Evolutionary conservation across 257 asterid species (phyloP), one percentile per base, ranked within the genome.

Genomic region (Solanum chaucha): DNA sequence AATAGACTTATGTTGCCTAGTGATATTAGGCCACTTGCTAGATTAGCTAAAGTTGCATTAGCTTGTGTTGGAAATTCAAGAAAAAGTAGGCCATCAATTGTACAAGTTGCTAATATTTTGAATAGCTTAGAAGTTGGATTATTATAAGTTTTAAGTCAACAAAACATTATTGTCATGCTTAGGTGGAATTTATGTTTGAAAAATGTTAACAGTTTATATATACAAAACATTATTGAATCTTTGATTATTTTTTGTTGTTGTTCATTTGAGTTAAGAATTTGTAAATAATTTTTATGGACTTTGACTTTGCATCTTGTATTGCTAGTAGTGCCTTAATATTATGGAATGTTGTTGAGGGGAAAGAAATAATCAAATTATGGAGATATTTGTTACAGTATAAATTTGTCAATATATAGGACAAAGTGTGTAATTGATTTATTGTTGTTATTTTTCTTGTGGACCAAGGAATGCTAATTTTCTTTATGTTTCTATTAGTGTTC

Each of bases 61-160:
- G 98, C 96, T 68, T 96, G 98, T 87, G 97, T 96, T 22, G 99
- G 93, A 8, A 96, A 95, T 86, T 90, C 89, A 28, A 91, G 98
- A 83, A 88, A 68, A 44, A 92, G 87, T 84, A 87, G 98, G 77
- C 98, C 98, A 44, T 82, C 93, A 0, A 93, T 94, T 28, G 88
- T 44, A 17, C 98, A 96, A 80, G 93, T 96, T 4, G 93, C 89
- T 1, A 67, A 93, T 9, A 96, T 96, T 89, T 90, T 96, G 89
- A 92, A 48, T 77, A 84, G 84, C 55, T 86, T 96, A 55, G 97
- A 96, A 61, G 86, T 83, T 83, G 90, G 87, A 44, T 88, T 90
- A 17, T 20, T 36, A 73, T 71, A 71, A 90, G 74, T 58, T 67
- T 88, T 38, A 28, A 81, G n/a, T 46, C 38, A 78, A 81, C 3